These are phyloP conservation scores for Ceriops zippeliana DNA, from an alignment of 345 rosid species.

Conservation along the genomic window DNA sequence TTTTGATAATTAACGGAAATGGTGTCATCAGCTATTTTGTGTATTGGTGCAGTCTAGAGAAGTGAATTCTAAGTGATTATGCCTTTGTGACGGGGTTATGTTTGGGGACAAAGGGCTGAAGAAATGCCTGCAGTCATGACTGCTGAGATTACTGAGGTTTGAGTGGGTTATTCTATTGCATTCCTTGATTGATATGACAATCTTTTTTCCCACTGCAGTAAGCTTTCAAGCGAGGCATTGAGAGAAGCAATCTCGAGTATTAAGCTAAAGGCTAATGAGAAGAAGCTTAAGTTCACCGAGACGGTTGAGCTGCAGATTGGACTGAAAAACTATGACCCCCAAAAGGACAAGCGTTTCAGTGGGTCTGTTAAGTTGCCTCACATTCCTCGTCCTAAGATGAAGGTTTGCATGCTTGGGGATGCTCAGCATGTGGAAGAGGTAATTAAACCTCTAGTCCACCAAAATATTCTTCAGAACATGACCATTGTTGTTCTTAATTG, in stretches of 20 bases:
- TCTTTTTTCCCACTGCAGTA: slow-evolving; percentile 42
- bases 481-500: too few species aligned
- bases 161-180: neutral
- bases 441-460: neutral
- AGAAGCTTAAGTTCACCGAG: slow-evolving; percentile 73
- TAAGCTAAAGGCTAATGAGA: slow-evolving; percentile 50
- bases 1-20: too few species aligned
- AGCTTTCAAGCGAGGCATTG: slow-evolving; percentile 82
- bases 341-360: slow-evolving; percentile 90
- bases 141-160: neutral
- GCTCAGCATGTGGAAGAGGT: slow-evolving; percentile 97
- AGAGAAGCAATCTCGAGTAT: slow-evolving; percentile 76
- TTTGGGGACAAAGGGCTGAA: neutral
- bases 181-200: neutral
- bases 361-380: slow-evolving; percentile 91
- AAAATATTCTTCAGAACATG: neutral
- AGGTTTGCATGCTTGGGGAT: slow-evolving; percentile 95
- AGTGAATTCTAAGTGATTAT: too few species aligned
- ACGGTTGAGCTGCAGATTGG: slow-evolving; percentile 95
- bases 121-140: too few species aligned
- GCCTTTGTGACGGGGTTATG: neutral
- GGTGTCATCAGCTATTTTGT: too few species aligned
- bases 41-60: too few species aligned
- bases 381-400: slow-evolving; percentile 91
- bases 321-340: slow-evolving; percentile 90